Base-by-base conservation (phyloP, 805 yeast species). In the Kazachstania taianensis region DNA sequence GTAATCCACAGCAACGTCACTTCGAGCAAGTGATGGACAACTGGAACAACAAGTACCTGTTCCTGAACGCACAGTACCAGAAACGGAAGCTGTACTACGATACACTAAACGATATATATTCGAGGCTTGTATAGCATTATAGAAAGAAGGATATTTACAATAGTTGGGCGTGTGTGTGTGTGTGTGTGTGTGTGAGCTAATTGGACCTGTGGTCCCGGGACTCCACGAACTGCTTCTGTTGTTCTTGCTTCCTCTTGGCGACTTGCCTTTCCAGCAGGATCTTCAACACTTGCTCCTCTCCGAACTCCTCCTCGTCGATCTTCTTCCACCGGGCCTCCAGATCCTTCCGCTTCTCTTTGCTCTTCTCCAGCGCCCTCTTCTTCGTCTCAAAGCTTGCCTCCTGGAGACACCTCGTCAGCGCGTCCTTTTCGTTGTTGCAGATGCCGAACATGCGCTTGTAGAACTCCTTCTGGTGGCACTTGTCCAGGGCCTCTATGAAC, bases 351-450 rank as follows among this genome's bases (percentile, higher is more conserved):
- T 72, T 75, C 38, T 72, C 75, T 37, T 71, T 69, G 34, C 79
- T 73, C 46, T 65, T 64, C n/a, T 52, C 39, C 7, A 67, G 59
- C 38, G 65, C 71, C 41, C 66, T 75, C 50, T 70, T 75, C 53
- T 76, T 79, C 23, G 73, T 75, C 20, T 69, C 69, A 10, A 74
- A 53, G 53, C 96, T 70, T 5, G 89, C 81, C 36, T 73, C 74
- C 52, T 85, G 92, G 17, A 94, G 66, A 61, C 98, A 89, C 50
- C 73, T 65, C 24, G 80, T 62, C 36, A 92, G 67, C 35, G 81
- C 87, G 43, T 81, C 83, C 50, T 86, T 86, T 49, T 81, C 78
- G 36, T 77, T 75, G 59, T 85, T 84, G 62, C 98, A 89, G 40
- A 73, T 66, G 19, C 97, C 97, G 46, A 84, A 64, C 6, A 82